Percentiles rank a stretch among this genome's conserved stretches.
Conservation (phyloP, 1,284 basidiomycete species). For the Fereydounia khargensis region DNA sequence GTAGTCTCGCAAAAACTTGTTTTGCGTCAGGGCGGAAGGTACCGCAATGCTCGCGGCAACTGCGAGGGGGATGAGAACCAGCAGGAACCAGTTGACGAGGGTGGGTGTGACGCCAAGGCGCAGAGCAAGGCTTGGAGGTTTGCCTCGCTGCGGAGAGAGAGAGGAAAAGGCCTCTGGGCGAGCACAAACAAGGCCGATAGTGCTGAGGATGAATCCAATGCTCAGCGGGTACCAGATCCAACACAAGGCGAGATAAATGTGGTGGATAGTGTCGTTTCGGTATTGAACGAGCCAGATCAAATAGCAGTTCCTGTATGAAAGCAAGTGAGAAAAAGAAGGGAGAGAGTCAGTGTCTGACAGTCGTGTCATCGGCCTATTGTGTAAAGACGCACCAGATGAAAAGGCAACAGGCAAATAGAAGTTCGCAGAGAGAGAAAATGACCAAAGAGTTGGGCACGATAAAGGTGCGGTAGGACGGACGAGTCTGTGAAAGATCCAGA, state of each 20-base stretch:
- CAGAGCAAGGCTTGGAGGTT: slow-evolving; percentile 6
- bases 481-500: slow-evolving; percentile 19
- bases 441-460: slow-evolving; percentile 26
- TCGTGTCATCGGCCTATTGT: too few species aligned
- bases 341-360: too few species aligned
- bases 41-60: not conserved
- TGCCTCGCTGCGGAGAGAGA: slow-evolving; percentile 20
- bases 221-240: slow-evolving; percentile 21
- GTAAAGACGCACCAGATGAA: too few species aligned
- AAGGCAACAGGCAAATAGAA: too few species aligned
- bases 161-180: slow-evolving; percentile 19
- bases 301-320: too few species aligned
- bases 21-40: too few species aligned
- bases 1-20: too few species aligned
- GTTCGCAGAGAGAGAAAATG: too few species aligned
- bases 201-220: slow-evolving; percentile 16
- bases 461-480: slow-evolving; percentile 15
- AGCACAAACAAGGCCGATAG: slow-evolving; percentile 15
- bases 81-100: slow-evolving; percentile 13
- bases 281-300: too few species aligned
- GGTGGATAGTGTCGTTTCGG: too few species aligned
- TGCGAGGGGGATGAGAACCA: not conserved
- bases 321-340: too few species aligned
- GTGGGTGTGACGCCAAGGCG: slow-evolving; percentile 17
- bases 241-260: too few species aligned